Percentiles rank a stretch among this genome's conserved stretches.
These are phyloP conservation scores for Populus davidiana DNA, from an alignment of 345 rosid species.

Conservation along the genomic window DNA sequence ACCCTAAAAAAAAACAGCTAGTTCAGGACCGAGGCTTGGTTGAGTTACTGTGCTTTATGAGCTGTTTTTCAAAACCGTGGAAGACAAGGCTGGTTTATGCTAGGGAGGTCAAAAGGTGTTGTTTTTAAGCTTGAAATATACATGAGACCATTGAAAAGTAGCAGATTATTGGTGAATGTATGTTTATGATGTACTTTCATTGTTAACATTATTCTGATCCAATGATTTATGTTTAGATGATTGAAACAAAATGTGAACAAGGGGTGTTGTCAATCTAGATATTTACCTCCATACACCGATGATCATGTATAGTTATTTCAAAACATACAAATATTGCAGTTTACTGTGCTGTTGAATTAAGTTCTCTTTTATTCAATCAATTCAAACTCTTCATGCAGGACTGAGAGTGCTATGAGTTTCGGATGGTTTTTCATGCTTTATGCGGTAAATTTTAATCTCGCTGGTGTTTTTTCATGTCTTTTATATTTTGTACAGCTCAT, in stretches of 20 bases:
- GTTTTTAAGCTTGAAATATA: neutral
- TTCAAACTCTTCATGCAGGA: slow-evolving; percentile 17
- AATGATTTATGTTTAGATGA: neutral
- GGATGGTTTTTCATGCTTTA: slow-evolving; percentile 36
- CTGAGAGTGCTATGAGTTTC: slow-evolving; percentile 32
- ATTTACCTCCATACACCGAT: neutral
- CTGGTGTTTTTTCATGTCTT: slow-evolving; percentile 21
- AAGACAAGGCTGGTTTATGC: neutral
- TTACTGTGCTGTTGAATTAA: neutral
- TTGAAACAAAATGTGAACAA: neutral
- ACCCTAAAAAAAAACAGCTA: neutral
- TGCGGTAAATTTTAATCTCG: slow-evolving; percentile 3
- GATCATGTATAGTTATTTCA: neutral
- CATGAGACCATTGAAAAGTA: neutral
- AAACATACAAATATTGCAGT: neutral
- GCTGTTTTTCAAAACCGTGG: neutral
- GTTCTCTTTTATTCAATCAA: neutral
- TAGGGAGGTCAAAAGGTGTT: neutral
- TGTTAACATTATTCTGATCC: neutral
- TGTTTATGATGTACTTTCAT: neutral
- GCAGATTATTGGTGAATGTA: neutral
- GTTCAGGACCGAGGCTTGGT: neutral
- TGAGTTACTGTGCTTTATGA: neutral
- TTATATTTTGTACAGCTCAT: neutral
- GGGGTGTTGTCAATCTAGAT: neutral